These are phyloP conservation scores for Fusarium sp. DNA, from an alignment of 2,329 filamentous ascomycete genomes.

Conservation along the genomic window DNA sequence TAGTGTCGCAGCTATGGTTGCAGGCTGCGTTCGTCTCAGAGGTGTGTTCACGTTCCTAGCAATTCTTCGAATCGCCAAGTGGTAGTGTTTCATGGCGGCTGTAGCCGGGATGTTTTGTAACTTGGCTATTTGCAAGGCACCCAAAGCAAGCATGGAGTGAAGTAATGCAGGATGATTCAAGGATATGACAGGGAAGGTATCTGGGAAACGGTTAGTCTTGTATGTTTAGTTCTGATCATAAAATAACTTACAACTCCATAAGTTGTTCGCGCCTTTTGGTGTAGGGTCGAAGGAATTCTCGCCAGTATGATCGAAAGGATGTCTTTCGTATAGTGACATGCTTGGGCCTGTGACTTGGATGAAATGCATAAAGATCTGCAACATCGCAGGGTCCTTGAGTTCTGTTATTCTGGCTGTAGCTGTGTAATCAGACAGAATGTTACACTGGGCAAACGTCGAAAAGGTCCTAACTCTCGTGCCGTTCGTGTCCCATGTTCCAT, in stretches of 20 bases:
- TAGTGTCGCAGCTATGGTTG: conserved; percentile 88
- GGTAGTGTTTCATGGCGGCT: conserved; percentile 91
- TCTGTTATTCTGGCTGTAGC: conserved; percentile 75
- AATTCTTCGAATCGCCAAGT: conserved; percentile 82
- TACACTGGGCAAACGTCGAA: conserved; percentile 59
- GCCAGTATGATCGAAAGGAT: conserved; percentile 77
- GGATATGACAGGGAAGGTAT: conserved; percentile 85
- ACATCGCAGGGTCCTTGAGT: conserved; percentile 81
- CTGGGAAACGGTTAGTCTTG: conserved; percentile 51
- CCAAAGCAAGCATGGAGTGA: conserved; percentile 89
- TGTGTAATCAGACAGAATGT: conserved; percentile 71
- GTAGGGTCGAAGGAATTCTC: conserved; percentile 66
- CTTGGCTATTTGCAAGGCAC: conserved; percentile 88
- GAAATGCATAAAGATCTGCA: conserved; percentile 90
- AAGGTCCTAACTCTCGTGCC: conserved; percentile 62
- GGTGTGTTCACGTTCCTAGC: conserved; percentile 78
- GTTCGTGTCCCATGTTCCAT: conserved; percentile 42
- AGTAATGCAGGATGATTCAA: conserved; percentile 87
- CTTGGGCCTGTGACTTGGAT: conserved; percentile 87
- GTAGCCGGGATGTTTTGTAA: conserved; percentile 79
- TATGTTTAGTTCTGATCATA: background rate
- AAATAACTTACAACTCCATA: conserved; percentile 69
- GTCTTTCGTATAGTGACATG: conserved; percentile 87
- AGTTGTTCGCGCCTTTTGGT: conserved; percentile 71
- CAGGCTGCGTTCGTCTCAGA: conserved; percentile 75